Percentiles rank a stretch among this genome's conserved stretches.
Evolutionary conservation across 345 rosid species (phyloP).

Genomic region (Lepidium africanum): DNA sequence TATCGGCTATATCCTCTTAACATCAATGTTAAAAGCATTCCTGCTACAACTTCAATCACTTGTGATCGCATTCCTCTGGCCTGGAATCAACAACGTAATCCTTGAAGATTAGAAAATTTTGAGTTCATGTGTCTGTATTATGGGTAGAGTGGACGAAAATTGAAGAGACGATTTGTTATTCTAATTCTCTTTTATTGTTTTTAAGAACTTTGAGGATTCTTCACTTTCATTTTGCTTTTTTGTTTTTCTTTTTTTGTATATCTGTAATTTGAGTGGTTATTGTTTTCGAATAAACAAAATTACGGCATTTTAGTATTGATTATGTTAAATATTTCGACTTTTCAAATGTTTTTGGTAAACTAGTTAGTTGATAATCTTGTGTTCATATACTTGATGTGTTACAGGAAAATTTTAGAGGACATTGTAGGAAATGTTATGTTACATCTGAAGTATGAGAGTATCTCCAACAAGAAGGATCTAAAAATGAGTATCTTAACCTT

Average conservation of each 20-base stretch:
- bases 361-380: too few species aligned
- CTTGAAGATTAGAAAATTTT: not conserved
- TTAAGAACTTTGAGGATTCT: conserved; percentile 8
- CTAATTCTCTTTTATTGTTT: not conserved
- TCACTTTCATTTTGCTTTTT: not conserved
- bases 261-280: not conserved
- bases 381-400: too few species aligned
- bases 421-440: too few species aligned
- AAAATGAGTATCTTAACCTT: too few species aligned
- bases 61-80: conserved; percentile 31
- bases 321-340: too few species aligned
- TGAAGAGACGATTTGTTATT: not conserved
- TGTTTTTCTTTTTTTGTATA: not conserved
- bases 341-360: too few species aligned
- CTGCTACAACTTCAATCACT: conserved; percentile 34
- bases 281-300: not conserved
- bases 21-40: conserved; percentile 48
- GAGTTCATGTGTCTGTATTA: conserved; percentile 1
- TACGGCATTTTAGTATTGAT: not conserved
- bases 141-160: not conserved
- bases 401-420: too few species aligned
- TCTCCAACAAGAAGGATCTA: too few species aligned
- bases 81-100: conserved; percentile 30
- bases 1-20: conserved; percentile 60
- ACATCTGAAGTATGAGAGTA: too few species aligned